phyloP scores from a whole-genome alignment of 345 rosid genomes.

The Brassica carinata region DNA sequence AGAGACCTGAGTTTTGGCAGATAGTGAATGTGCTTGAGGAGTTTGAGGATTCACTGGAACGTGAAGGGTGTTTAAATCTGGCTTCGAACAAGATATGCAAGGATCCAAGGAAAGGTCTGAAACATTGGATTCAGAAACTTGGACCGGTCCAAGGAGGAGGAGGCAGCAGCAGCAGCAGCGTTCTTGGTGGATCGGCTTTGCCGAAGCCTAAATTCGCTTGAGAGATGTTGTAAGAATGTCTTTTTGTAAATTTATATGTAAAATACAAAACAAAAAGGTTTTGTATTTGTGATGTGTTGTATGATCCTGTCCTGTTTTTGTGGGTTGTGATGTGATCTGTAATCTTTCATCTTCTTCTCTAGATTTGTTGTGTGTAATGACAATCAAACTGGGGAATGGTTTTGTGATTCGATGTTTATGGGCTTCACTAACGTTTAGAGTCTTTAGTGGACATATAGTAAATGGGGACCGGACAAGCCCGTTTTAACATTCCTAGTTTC shows the following conservation, averaged over 20 bases:
- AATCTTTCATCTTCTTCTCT: conserved; percentile 37
- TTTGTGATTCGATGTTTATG: conserved; percentile 33
- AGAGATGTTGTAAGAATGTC: conserved; percentile 37
- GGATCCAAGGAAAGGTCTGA: conserved; percentile 81
- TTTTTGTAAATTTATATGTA: conserved; percentile 37
- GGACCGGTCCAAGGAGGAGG: conserved; percentile 48
- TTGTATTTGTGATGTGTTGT: conserved; percentile 28
- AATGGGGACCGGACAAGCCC: no score
- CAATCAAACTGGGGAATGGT: conserved; percentile 31
- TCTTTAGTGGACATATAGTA: no score
- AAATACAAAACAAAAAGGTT: conserved; percentile 23
- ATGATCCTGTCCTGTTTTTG: conserved; percentile 23
- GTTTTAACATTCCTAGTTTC: no score
- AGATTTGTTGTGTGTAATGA: conserved; percentile 39
- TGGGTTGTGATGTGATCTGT: conserved; percentile 36
- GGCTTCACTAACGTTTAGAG: conserved; percentile 13
- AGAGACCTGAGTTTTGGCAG: conserved; percentile 97
- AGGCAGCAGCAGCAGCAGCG: conserved; percentile 36
- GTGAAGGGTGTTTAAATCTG: conserved; percentile 68
- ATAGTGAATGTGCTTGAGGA: conserved; percentile 86
- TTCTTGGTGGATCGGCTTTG: conserved; percentile 72
- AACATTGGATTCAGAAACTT: conserved; percentile 88
- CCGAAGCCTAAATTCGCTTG: conserved; percentile 47
- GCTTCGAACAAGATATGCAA: conserved; percentile 48
- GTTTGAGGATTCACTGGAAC: conserved; percentile 63